Evolutionary conservation across 495 filamentous ascomycete species (phyloP).

Genomic region (Cryomyces antarcticus): DNA sequence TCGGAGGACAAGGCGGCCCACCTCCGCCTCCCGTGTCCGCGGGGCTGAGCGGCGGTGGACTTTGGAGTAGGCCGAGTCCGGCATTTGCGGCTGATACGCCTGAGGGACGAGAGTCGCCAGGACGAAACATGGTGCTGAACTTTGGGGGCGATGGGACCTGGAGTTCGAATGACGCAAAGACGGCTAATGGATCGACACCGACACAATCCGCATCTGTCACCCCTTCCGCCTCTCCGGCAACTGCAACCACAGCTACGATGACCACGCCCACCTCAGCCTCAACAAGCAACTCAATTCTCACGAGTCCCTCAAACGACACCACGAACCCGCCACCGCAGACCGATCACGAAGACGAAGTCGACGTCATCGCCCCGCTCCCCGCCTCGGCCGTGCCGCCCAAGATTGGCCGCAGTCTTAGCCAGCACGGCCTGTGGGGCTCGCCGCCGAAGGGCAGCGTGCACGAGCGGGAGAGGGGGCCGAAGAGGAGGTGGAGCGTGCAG

Average conservation of each 20-base stretch:
- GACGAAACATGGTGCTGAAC: too few relatives aligned
- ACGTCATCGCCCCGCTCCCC: constrained; percentile 7
- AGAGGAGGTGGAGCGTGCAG: constrained; percentile 14
- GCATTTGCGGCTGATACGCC: too few relatives aligned
- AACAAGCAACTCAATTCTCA: too few relatives aligned
- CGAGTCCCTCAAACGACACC: too few relatives aligned
- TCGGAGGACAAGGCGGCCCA: too few relatives aligned
- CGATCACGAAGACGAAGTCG: constrained; percentile 2
- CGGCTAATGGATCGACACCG: background rate
- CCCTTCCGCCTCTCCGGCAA: constrained; percentile 8
- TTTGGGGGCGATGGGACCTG: too few relatives aligned
- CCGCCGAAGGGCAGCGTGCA: constrained; percentile 1
- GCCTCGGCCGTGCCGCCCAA: background rate
- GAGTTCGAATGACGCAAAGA: background rate
- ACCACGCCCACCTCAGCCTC: background rate
- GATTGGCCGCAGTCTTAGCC: constrained; percentile 2
- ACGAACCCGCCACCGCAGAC: background rate
- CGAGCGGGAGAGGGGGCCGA: constrained; percentile 10
- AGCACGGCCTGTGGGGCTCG: constrained; percentile 13
- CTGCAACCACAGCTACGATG: background rate
- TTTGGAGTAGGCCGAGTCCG: too few relatives aligned
- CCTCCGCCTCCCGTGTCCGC: too few relatives aligned
- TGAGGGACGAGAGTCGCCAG: too few relatives aligned
- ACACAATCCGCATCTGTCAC: constrained; percentile 11
- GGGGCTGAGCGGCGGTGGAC: too few relatives aligned